Conservation (phyloP, 495 filamentous ascomycete genomes). For the Tuber calosporum region DNA sequence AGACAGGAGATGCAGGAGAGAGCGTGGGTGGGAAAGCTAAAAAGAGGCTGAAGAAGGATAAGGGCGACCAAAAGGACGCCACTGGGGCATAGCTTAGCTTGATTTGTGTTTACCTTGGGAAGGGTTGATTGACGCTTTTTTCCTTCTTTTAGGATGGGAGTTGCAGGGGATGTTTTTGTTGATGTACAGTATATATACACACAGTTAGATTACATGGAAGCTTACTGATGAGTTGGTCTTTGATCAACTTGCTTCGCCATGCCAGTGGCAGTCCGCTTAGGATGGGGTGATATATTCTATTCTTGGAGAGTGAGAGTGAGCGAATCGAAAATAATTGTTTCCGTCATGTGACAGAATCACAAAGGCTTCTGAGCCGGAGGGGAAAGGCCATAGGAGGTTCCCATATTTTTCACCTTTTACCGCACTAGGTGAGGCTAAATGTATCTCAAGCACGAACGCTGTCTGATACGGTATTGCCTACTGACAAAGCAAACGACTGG, state of each 20-base stretch:
- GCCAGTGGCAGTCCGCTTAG: not conserved
- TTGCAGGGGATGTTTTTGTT: not conserved
- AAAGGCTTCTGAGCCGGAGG: not conserved
- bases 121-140: not conserved
- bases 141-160: not conserved
- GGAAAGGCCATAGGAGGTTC: not conserved
- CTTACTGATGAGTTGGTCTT: not conserved
- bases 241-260: not conserved
- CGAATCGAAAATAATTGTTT: not conserved
- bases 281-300: not conserved
- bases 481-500: not conserved
- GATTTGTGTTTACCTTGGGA: not conserved
- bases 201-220: not conserved
- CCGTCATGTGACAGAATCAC: not conserved
- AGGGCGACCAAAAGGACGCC: conserved; percentile 34
- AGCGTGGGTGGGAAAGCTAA: conserved; percentile 27
- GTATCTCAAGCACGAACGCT: not conserved
- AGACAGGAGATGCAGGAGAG: conserved; percentile 17
- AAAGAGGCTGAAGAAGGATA: conserved; percentile 18
- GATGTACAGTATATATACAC: not conserved
- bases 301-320: not conserved
- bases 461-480: not conserved
- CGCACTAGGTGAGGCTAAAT: too few relatives aligned
- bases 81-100: conserved; percentile 22
- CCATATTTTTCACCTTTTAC: not conserved